phyloP scores from a whole-genome alignment of 1,139 yeast genomes.

The Meyerozyma carpophila region DNA sequence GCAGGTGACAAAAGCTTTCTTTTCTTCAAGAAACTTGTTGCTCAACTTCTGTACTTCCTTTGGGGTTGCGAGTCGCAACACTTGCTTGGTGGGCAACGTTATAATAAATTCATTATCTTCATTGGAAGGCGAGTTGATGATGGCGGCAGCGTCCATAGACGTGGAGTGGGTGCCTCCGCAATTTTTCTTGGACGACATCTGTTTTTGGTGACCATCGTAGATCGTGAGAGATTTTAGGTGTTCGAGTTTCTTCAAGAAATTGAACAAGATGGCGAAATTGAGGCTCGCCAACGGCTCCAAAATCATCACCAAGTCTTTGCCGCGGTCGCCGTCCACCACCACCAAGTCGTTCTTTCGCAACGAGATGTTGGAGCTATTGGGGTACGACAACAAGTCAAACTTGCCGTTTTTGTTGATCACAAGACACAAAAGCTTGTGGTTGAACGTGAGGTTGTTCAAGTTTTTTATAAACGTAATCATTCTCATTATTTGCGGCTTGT shows the following conservation, averaged over 20 bases:
- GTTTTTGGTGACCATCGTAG: constrained; percentile 15
- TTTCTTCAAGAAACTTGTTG: constrained; percentile 42
- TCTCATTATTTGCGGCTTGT: constrained; percentile 25
- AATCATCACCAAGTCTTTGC: constrained; percentile 48
- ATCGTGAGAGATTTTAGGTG: constrained; percentile 71
- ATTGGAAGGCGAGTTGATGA: constrained; percentile 35
- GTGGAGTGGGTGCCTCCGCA: constrained; percentile 36
- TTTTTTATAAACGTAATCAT: constrained; percentile 38
- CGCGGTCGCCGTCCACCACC: constrained; percentile 48
- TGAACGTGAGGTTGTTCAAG: constrained; percentile 38
- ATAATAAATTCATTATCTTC: constrained; percentile 44
- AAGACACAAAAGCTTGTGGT: constrained; percentile 39
- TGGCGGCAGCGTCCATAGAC: constrained; percentile 30
- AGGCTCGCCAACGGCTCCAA: constrained; percentile 40
- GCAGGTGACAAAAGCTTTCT: constrained; percentile 43
- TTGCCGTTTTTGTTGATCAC: constrained; percentile 56
- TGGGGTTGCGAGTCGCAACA: constrained; percentile 44
- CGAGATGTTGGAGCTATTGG: constrained; percentile 42
- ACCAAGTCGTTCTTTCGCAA: constrained; percentile 45
- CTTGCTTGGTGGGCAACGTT: constrained; percentile 46
- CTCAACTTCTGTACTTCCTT: constrained; percentile 40
- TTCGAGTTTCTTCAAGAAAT: constrained; percentile 71
- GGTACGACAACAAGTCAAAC: constrained; percentile 44
- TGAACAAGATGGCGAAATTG: constrained; percentile 65
- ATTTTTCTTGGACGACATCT: constrained; percentile 14